These are phyloP conservation scores for Blastomyces gilchristii DNA, from an alignment of 2,329 filamentous ascomycete species.

Conservation along the genomic window DNA sequence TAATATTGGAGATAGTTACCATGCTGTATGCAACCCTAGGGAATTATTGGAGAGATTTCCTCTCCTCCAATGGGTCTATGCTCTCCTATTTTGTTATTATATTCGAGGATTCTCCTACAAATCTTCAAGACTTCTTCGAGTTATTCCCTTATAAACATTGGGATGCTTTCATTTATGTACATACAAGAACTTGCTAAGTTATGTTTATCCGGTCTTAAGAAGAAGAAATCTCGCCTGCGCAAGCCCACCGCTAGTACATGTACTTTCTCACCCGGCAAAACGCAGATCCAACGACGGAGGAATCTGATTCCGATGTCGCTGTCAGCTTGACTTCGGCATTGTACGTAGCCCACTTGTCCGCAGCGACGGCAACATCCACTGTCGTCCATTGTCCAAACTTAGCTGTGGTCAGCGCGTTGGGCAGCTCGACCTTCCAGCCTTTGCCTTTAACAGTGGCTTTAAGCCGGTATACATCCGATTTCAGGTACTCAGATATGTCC, in stretches of 20 bases:
- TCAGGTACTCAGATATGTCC: conserved; percentile 12
- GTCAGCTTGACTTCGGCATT: conserved; percentile 10
- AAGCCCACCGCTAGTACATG: conserved; percentile 7
- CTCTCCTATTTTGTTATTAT: neutral
- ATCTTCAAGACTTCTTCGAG: neutral
- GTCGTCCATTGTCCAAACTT: conserved; percentile 12
- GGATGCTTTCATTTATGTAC: neutral
- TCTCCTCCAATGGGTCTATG: neutral
- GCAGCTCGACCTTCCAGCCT: conserved; percentile 16
- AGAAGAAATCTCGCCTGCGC: neutral
- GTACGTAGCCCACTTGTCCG: conserved; percentile 8
- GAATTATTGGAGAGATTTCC: too few species aligned
- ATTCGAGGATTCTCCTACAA: neutral
- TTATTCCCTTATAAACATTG: neutral
- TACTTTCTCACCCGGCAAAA: conserved; percentile 11
- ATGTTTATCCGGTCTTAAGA: neutral
- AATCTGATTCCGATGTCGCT: conserved; percentile 15
- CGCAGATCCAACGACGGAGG: conserved; percentile 10
- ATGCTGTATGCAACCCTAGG: neutral
- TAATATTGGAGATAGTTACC: neutral
- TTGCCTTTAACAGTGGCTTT: conserved; percentile 13
- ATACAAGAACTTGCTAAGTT: neutral
- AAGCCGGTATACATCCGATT: conserved; percentile 16
- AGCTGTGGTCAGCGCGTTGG: conserved; percentile 13
- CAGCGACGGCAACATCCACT: conserved; percentile 14